These are phyloP conservation scores for Populus pruinosa DNA, from an alignment of 345 rosid genomes.

Conservation along the genomic window DNA sequence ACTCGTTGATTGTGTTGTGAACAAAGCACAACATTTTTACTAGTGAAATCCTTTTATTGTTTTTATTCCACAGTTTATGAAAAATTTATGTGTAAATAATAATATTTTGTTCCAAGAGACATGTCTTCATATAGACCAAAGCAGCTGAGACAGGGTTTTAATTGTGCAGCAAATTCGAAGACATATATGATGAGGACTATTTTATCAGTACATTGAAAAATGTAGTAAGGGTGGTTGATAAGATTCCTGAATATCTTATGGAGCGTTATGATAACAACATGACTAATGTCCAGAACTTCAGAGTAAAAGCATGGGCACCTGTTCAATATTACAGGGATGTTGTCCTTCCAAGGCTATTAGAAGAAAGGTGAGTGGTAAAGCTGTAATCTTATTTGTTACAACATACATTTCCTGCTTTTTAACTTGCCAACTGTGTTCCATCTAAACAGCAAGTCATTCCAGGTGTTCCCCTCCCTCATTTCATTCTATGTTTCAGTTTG, in stretches of 20 bases:
- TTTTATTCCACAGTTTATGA: neutral
- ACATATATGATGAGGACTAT: conserved; percentile 85
- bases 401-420: neutral
- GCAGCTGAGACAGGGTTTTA: conserved; percentile 12
- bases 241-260: conserved; percentile 86
- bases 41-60: neutral
- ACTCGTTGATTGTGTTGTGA: neutral
- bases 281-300: conserved; percentile 93
- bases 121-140: neutral
- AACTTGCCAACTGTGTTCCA: neutral
- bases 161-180: conserved; percentile 75
- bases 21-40: neutral
- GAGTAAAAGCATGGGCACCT: conserved; percentile 97
- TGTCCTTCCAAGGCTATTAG: conserved; percentile 81
- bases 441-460: neutral
- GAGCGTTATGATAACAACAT: conserved; percentile 89
- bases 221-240: conserved; percentile 78
- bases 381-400: conserved; percentile 10
- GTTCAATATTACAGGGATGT: conserved; percentile 77
- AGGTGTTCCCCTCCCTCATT: neutral
- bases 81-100: neutral
- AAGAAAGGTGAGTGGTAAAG: conserved; percentile 74
- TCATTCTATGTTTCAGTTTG: neutral
- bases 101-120: neutral
- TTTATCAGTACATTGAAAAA: conserved; percentile 66